Evolutionary conservation across 495 filamentous ascomycete species (phyloP), one percentile per base, ranked within the genome.

Genomic region (Aspergillus hancockii): DNA sequence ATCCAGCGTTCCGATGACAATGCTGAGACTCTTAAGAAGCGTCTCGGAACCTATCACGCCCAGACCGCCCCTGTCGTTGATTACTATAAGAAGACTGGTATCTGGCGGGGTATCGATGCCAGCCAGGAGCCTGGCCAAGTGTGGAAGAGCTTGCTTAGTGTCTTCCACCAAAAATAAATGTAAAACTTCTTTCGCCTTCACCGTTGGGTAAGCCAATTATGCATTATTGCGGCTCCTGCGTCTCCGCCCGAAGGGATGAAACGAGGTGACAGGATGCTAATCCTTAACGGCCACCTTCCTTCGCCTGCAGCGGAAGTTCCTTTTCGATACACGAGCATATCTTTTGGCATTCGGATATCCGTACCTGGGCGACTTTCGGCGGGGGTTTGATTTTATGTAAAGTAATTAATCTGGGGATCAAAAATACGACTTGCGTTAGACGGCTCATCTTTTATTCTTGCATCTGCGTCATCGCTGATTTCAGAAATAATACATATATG

Each of bases 1-100:
- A 91, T 98, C 71, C 94, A 98, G 80, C 89, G 94, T 62, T 90
- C 87, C 55, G 94, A 99, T 70, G 94, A 99, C 81, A 99, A 99
- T 68, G 93, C 90, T 64, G 93, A 93, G n/a, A 90, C 93, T 40
- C 82, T 99, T 52, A 93, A 90, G 83, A 99, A 98, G 88, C 88
- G 94, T 59, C 82, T 99, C 49, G 82, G 78, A 31, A 97, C 93
- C 16, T 99, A 98, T 76, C 94, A 99, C 79, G 79, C 86, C 63
- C 94, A 99, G 85, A 99, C 94, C 31, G 67, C 85, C 21, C 93
- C 95, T 34, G 94, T 99, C 53, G 92, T 94, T 57, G 81, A 83
- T 21, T 99, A 98, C 81, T 99, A 99, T 85, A 87, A 94, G 77
- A 91, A 90, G 75, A 96, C 90, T 41, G 91, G 93, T 57, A 96